A percentile compares a stretch with the other conserved stretches of the same genome.
Evolutionary conservation across 768 basidiomycete genomes (phyloP).

Genomic region (Pisolithus marmoratus): DNA sequence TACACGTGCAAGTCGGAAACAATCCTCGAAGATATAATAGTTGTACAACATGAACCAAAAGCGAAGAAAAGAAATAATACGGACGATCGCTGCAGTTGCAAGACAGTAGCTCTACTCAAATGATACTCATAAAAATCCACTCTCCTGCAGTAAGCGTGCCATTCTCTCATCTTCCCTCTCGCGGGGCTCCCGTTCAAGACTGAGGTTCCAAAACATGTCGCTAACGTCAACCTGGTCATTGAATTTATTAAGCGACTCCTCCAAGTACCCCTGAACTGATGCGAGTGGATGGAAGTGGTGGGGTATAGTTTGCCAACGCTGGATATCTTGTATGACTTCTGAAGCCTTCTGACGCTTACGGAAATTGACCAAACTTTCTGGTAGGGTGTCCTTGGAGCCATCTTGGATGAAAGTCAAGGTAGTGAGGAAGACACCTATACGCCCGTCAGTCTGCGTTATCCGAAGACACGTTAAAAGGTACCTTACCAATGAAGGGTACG

Average conservation of each 20-base stretch:
- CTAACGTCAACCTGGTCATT: constrained; percentile 62
- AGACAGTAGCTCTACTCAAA: neutral
- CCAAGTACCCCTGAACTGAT: constrained; percentile 67
- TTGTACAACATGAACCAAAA: constrained; percentile 16
- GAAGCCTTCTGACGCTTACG: constrained; percentile 91
- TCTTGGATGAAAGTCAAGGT: constrained; percentile 98
- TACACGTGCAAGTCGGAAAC: neutral
- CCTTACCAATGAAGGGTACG: constrained; percentile 91
- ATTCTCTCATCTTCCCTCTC: constrained; percentile 97
- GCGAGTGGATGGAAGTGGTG: constrained; percentile 78
- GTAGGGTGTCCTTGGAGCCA: constrained; percentile 82
- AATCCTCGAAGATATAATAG: constrained; percentile 8
- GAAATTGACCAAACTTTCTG: constrained; percentile 85
- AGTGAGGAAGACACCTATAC: constrained; percentile 87
- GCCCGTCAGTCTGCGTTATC: neutral
- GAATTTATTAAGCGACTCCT: constrained; percentile 69
- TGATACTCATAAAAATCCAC: constrained; percentile 65
- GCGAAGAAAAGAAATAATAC: constrained; percentile 4
- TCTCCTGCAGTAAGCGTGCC: constrained; percentile 83
- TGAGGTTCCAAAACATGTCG: constrained; percentile 80
- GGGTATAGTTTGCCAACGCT: constrained; percentile 88
- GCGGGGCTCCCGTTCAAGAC: constrained; percentile 84
- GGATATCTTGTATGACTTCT: constrained; percentile 96
- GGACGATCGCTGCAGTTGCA: constrained; percentile 1
- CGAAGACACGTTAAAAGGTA: neutral